Percentiles rank a stretch among this genome's conserved stretches.
phyloP scores from a whole-genome alignment of 2,329 filamentous ascomycete genomes.

The Hymenoscyphus fructigenus region DNA sequence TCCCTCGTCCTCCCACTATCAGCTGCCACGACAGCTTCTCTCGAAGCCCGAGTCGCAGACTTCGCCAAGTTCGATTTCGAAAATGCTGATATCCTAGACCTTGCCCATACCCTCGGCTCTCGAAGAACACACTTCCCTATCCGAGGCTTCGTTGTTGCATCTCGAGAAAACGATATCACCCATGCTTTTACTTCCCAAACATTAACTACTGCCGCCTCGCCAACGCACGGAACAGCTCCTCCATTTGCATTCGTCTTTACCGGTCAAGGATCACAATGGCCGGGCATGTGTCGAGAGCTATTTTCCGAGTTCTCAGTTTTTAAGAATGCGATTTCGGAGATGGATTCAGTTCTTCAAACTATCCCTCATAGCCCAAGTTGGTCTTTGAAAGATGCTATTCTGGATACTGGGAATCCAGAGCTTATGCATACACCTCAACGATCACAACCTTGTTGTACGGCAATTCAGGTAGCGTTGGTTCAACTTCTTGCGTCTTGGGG shows the following conservation, averaged over 20 bases:
- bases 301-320: slow-evolving; percentile 35
- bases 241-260: slow-evolving; percentile 23
- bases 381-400: slow-evolving; percentile 2
- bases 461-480: slow-evolving; percentile 47
- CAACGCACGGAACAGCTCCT: neutral
- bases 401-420: neutral
- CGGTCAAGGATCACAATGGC: slow-evolving; percentile 24
- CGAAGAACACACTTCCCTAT: neutral
- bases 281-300: slow-evolving; percentile 23
- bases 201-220: neutral
- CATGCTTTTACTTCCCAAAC: slow-evolving; percentile 33
- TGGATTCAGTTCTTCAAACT: slow-evolving; percentile 14
- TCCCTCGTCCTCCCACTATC: slow-evolving; percentile 21
- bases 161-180: neutral
- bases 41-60: neutral
- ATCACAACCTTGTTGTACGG: slow-evolving; percentile 27
- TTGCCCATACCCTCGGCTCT: neutral
- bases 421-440: slow-evolving; percentile 6
- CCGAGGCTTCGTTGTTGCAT: neutral
- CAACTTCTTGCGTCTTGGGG: slow-evolving; percentile 41
- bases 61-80: neutral
- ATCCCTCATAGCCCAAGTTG: slow-evolving; percentile 10
- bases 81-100: neutral
- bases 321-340: slow-evolving; percentile 22
- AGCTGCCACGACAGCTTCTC: slow-evolving; percentile 4